These are phyloP conservation scores for Vigna trinervia DNA, from an alignment of 306 rosid species.

Conservation along the genomic window DNA sequence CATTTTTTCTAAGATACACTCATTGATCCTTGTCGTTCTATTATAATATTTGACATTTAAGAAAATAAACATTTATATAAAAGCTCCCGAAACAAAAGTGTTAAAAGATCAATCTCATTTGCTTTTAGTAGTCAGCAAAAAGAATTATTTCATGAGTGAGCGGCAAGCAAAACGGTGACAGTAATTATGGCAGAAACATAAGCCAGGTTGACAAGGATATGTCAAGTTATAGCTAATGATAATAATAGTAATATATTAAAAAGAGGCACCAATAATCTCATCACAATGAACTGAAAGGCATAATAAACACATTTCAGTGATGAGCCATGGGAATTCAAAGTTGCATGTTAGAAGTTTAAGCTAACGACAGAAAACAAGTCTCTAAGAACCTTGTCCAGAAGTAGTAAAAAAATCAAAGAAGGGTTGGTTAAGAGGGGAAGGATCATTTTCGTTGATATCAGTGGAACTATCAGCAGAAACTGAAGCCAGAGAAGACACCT, in stretches of 20 bases:
- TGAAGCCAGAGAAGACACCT: conserved; percentile 41
- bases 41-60: neutral
- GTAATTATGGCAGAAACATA: neutral
- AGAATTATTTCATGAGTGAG: conserved; percentile 5
- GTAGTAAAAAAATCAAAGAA: conserved; percentile 53
- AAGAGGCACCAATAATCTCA: neutral
- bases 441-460: conserved; percentile 9
- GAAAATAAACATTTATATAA: neutral
- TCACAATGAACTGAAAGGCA: conserved; percentile 9
- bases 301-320: neutral
- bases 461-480: conserved; percentile 42
- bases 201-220: conserved; percentile 11
- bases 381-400: conserved; percentile 42
- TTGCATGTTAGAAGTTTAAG: conserved; percentile 33
- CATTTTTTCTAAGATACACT: too few species aligned
- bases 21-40: neutral
- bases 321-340: conserved; percentile 36
- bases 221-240: conserved; percentile 1
- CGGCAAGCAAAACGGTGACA: neutral
- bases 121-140: conserved; percentile 24
- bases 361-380: neutral
- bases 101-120: conserved; percentile 1
- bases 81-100: conserved; percentile 22
- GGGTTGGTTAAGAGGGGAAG: conserved; percentile 35
- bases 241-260: neutral